phyloP scores from a whole-genome alignment of 129 eudicot species.

The Tagetes erecta region DNA sequence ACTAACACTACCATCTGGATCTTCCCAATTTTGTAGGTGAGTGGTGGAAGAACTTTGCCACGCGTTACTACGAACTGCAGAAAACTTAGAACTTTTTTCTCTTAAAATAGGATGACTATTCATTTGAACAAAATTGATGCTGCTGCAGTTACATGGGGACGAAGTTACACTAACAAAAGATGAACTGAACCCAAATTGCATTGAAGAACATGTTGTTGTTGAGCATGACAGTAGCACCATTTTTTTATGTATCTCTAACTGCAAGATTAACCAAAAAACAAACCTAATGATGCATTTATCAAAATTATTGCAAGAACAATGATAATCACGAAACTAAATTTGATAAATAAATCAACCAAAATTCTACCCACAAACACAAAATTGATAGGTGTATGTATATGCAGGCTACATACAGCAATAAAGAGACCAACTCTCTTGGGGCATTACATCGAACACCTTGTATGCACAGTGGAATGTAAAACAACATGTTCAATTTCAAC shows the following conservation, averaged over 20 bases:
- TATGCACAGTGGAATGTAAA: background rate
- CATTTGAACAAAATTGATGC: conserved; percentile 1
- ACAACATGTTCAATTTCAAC: background rate
- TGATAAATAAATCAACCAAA: background rate
- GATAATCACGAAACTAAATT: background rate
- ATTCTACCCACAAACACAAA: background rate
- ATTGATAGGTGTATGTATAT: background rate
- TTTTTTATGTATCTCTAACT: conserved; percentile 27
- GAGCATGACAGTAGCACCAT: conserved; percentile 40
- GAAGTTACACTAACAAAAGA: conserved; percentile 26
- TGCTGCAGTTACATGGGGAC: conserved; percentile 17
- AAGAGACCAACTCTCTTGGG: conserved; percentile 11
- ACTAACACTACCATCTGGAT: conserved; percentile 68
- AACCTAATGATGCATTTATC: conserved; percentile 11
- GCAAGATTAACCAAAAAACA: background rate
- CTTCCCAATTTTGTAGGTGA: conserved; percentile 61
- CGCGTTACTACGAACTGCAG: background rate
- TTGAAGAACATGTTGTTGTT: conserved; percentile 25
- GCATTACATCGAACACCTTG: conserved; percentile 26
- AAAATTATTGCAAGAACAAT: background rate
- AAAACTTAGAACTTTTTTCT: conserved; percentile 25
- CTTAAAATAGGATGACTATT: conserved; percentile 11
- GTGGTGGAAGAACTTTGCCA: conserved; percentile 17
- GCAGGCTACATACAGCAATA: background rate
- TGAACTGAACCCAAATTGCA: conserved; percentile 4